Evolutionary conservation across 495 filamentous ascomycete genomes (phyloP).

Genomic region (Collariella sp.): DNA sequence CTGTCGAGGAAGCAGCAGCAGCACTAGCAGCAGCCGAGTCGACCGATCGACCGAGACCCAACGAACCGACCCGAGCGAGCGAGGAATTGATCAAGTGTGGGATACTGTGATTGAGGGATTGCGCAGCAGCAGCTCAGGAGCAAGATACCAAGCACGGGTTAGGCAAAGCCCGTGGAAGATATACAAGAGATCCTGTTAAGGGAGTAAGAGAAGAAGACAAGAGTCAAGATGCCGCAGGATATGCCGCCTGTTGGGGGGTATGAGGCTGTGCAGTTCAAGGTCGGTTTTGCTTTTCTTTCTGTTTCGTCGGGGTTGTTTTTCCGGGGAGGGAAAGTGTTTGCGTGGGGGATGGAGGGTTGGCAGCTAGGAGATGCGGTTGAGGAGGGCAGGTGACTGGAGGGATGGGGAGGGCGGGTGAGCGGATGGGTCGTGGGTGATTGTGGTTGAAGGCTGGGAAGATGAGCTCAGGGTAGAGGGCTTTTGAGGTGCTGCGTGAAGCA

Average conservation of each 20-base stretch:
- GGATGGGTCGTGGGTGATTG: too few species aligned
- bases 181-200: neutral
- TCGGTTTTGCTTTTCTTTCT: conserved; percentile 32
- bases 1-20: too few species aligned
- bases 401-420: too few species aligned
- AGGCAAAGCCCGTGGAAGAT: too few species aligned
- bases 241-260: conserved; percentile 94
- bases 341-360: neutral
- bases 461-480: too few species aligned
- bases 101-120: neutral
- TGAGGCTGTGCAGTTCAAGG: conserved; percentile 91
- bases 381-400: neutral
- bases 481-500: too few species aligned
- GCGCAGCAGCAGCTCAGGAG: neutral
- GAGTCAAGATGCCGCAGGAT: conserved; percentile 65
- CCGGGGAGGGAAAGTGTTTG: neutral
- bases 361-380: too few species aligned
- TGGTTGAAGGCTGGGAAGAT: too few species aligned
- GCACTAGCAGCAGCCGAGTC: too few species aligned
- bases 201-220: conserved; percentile 3
- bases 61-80: neutral
- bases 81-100: too few species aligned
- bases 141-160: neutral
- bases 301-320: neutral
- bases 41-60: neutral